A percentile compares a stretch with the other conserved stretches of the same genome.
Conservation (phyloP, 1,139 yeast genomes). For the Nematodospora anomalae region DNA sequence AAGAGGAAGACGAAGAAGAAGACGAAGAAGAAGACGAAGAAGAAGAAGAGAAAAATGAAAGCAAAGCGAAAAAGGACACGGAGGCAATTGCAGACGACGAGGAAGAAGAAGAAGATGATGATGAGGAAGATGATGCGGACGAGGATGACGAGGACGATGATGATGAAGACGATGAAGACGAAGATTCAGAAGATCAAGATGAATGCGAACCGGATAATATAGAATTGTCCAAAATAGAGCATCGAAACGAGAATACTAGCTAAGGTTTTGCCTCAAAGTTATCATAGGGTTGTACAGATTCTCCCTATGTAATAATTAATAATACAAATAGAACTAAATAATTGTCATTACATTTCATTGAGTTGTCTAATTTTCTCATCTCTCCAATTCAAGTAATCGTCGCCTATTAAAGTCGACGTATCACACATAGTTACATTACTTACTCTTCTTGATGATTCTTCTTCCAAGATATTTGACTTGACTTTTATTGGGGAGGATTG, state of each 20-base stretch:
- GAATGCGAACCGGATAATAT: slow-evolving; percentile 1
- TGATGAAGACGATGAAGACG: slow-evolving; percentile 24
- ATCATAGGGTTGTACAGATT: not conserved
- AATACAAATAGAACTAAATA: slow-evolving; percentile 9
- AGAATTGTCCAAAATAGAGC: not conserved
- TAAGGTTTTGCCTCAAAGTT: not conserved
- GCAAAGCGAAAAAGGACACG: slow-evolving; percentile 31
- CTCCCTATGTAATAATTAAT: not conserved
- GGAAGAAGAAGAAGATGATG: slow-evolving; percentile 44
- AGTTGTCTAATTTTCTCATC: slow-evolving; percentile 39
- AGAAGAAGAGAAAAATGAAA: slow-evolving; percentile 53
- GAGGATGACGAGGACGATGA: slow-evolving; percentile 44
- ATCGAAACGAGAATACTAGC: not conserved
- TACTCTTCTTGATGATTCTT: slow-evolving; percentile 8
- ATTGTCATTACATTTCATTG: slow-evolving; percentile 15
- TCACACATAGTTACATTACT: slow-evolving; percentile 29
- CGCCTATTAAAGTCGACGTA: slow-evolving; percentile 42
- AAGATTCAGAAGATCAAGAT: slow-evolving; percentile 14
- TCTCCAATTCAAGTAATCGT: slow-evolving; percentile 45
- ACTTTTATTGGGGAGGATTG: slow-evolving; percentile 14
- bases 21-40: slow-evolving; percentile 48
- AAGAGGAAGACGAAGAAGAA: slow-evolving; percentile 78
- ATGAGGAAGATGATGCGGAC: slow-evolving; percentile 49
- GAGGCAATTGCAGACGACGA: slow-evolving; percentile 35
- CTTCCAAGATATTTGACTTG: slow-evolving; percentile 6